Evolutionary conservation across 2,329 filamentous ascomycete species (phyloP).

Genomic region (Botrytis byssoidea): DNA sequence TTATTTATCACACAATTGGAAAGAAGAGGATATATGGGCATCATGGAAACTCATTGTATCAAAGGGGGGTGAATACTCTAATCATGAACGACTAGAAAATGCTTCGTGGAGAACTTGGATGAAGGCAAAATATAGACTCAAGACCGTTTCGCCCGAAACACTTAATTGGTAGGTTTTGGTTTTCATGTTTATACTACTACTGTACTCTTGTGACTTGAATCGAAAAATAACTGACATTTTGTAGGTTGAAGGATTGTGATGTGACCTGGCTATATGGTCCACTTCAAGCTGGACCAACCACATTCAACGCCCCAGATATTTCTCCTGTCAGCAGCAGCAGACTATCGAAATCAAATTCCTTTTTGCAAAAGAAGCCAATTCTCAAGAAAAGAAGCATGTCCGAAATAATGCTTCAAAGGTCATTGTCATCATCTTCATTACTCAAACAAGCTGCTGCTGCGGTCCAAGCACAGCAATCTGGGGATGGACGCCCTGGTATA

Average conservation of each 20-base stretch:
- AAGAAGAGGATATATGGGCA: slow-evolving; percentile 93
- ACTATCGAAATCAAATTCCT: slow-evolving; percentile 57
- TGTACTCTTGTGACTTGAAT: not conserved
- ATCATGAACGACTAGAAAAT: slow-evolving; percentile 69
- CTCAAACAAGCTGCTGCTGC: slow-evolving; percentile 61
- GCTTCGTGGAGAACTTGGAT: slow-evolving; percentile 96
- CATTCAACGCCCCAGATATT: slow-evolving; percentile 45
- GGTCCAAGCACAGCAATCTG: slow-evolving; percentile 25
- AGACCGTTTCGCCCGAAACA: slow-evolving; percentile 84
- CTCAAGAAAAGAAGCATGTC: slow-evolving; percentile 94
- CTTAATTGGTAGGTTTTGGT: slow-evolving; percentile 72
- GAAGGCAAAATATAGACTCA: slow-evolving; percentile 82
- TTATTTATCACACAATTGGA: slow-evolving; percentile 92
- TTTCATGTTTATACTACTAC: not conserved
- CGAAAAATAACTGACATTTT: slow-evolving; percentile 46
- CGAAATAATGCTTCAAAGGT: slow-evolving; percentile 86
- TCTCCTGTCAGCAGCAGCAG: slow-evolving; percentile 49
- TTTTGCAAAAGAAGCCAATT: slow-evolving; percentile 65
- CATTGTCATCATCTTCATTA: slow-evolving; percentile 79
- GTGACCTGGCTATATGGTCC: slow-evolving; percentile 69
- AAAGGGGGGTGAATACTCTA: slow-evolving; percentile 69
- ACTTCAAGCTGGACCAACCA: slow-evolving; percentile 67
- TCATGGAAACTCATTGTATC: slow-evolving; percentile 93
- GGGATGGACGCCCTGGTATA: slow-evolving; percentile 12
- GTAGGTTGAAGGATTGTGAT: slow-evolving; percentile 30